Evolutionary conservation across 345 rosid genomes (phyloP).

Genomic region (Eucalyptus guilfoylei): DNA sequence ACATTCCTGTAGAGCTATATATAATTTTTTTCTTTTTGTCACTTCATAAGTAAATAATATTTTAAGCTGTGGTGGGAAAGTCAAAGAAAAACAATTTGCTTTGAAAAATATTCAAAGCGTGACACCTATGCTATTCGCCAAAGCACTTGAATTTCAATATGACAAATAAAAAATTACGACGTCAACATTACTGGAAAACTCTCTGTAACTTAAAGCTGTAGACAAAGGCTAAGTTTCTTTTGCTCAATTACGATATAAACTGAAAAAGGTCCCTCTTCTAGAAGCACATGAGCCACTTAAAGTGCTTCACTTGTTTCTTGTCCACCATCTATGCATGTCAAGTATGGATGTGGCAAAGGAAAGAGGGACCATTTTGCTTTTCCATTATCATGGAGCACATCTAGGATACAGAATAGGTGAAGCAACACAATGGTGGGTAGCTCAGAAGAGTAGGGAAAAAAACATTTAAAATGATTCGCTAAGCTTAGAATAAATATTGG

Average conservation of each 20-base stretch:
- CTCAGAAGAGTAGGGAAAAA: not conserved
- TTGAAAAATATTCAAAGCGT: not conserved
- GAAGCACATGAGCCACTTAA: not conserved
- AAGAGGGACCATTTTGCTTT: not conserved
- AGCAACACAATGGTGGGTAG: not conserved
- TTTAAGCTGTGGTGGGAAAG: not conserved
- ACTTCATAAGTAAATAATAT: not conserved
- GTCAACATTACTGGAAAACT: not conserved
- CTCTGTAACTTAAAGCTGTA: not conserved
- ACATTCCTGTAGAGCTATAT: not conserved
- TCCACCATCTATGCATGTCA: not conserved
- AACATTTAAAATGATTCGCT: not conserved
- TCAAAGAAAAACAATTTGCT: not conserved
- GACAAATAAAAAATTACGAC: not conserved
- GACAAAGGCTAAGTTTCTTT: not conserved
- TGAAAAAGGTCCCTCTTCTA: not conserved
- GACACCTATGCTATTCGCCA: not conserved
- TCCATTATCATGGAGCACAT: not conserved
- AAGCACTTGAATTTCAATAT: not conserved
- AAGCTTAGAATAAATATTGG: not conserved
- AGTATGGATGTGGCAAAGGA: not conserved
- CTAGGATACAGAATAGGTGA: not conserved
- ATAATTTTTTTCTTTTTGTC: not conserved
- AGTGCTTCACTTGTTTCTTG: not conserved
- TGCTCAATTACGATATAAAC: not conserved